A percentile compares a stretch with the other conserved stretches of the same genome.
phyloP scores from a whole-genome alignment of 805 yeast genomes.

The Peterozyma toletana region DNA sequence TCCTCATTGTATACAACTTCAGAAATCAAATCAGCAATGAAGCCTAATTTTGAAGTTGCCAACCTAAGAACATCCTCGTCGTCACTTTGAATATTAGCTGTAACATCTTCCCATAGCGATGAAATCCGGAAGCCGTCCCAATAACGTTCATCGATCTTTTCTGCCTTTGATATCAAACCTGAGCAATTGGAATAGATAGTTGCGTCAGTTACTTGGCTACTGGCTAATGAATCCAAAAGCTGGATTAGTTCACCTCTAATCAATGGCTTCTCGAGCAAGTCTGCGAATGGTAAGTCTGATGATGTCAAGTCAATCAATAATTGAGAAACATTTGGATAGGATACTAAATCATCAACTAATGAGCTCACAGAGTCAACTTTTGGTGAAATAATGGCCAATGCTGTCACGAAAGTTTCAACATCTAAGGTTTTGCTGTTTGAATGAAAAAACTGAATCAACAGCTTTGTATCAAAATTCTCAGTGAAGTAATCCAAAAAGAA shows the following conservation, averaged over 20 bases:
- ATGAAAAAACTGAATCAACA: slow-evolving; percentile 10
- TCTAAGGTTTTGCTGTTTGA: slow-evolving; percentile 5
- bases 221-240: slow-evolving; percentile 19
- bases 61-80: slow-evolving; percentile 14
- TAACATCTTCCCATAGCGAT: slow-evolving; percentile 13
- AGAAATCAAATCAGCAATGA: slow-evolving; percentile 16
- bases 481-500: slow-evolving; percentile 28
- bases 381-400: slow-evolving; percentile 10
- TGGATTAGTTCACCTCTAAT: slow-evolving; percentile 15
- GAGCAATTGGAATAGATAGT: slow-evolving; percentile 16
- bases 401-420: slow-evolving; percentile 12
- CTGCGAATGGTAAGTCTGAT: slow-evolving; percentile 12
- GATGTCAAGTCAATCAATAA: slow-evolving; percentile 13
- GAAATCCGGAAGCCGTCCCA: slow-evolving; percentile 18
- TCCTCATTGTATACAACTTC: slow-evolving; percentile 17
- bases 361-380: slow-evolving; percentile 5
- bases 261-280: slow-evolving; percentile 14
- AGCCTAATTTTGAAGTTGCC: slow-evolving; percentile 15
- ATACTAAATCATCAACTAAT: slow-evolving; percentile 11
- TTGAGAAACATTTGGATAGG: slow-evolving; percentile 9
- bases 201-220: slow-evolving; percentile 8
- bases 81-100: slow-evolving; percentile 9
- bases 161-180: slow-evolving; percentile 11
- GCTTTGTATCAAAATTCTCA: slow-evolving; percentile 11
- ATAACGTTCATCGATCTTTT: slow-evolving; percentile 17